Evolutionary conservation across 116 monocot genomes (phyloP).

Genomic region (Iris pallida): DNA sequence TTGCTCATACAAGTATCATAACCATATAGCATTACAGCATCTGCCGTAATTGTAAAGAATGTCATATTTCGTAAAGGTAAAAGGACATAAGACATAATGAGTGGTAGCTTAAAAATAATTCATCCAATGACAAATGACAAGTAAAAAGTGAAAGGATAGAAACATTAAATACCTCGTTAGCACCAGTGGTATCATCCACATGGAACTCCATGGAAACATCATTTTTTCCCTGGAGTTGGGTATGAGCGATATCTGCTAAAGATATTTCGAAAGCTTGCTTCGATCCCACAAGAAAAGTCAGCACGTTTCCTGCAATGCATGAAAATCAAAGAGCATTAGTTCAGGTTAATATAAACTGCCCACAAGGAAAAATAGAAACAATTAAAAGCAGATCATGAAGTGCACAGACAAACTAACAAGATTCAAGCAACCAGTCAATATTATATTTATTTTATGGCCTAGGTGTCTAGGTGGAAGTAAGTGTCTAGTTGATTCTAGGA

Average conservation of each 20-base stretch:
- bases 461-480: neutral
- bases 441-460: no score
- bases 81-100: no score
- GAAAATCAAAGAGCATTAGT: neutral
- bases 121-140: neutral
- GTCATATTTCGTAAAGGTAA: no score
- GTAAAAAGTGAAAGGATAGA: neutral
- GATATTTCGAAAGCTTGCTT: conserved; percentile 99
- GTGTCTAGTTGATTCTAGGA: neutral
- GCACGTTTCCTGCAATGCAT: conserved; percentile 70
- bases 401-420: conserved; percentile 1
- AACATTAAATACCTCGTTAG: conserved; percentile 70
- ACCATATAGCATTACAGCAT: no score
- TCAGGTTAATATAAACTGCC: neutral
- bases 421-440: neutral
- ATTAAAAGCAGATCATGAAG: neutral
- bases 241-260: conserved; percentile 90
- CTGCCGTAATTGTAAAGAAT: no score
- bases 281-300: conserved; percentile 78
- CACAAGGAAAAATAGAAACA: neutral
- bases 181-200: conserved; percentile 98
- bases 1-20: no score
- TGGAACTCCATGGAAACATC: conserved; percentile 96
- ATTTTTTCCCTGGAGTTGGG: conserved; percentile 93
- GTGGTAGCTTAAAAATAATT: no score